Conservation (phyloP, 2,329 filamentous ascomycete genomes). For the Penicillium sp. region DNA sequence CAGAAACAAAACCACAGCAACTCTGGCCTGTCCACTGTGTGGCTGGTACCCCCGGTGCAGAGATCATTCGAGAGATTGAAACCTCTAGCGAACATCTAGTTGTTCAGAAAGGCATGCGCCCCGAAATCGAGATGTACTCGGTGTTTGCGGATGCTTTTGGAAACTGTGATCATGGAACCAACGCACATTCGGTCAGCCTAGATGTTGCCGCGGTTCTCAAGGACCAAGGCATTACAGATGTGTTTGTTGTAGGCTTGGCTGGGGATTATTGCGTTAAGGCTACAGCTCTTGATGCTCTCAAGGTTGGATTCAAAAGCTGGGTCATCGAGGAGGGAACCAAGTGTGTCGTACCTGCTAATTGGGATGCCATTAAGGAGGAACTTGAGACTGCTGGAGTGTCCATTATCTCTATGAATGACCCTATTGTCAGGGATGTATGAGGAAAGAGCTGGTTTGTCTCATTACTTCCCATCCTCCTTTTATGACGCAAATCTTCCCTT, state of each 20-base stretch:
- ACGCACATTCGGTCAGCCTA: constrained; percentile 45
- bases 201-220: constrained; percentile 61
- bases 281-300: constrained; percentile 74
- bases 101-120: constrained; percentile 74
- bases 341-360: constrained; percentile 63
- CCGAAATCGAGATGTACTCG: constrained; percentile 85
- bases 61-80: constrained; percentile 71
- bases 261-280: constrained; percentile 84
- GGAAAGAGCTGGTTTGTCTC: background rate
- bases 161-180: constrained; percentile 38
- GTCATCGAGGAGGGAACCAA: constrained; percentile 76
- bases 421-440: constrained; percentile 54
- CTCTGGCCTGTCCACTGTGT: constrained; percentile 94
- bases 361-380: constrained; percentile 55
- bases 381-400: constrained; percentile 60
- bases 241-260: constrained; percentile 83
- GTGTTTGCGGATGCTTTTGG: constrained; percentile 81
- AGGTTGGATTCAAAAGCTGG: constrained; percentile 72
- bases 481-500: background rate
- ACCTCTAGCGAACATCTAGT: constrained; percentile 58
- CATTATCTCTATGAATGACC: constrained; percentile 58
- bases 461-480: background rate
- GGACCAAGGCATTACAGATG: constrained; percentile 64
- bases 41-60: constrained; percentile 67
- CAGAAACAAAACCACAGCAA: constrained; percentile 62